Percentiles rank a stretch among this genome's conserved stretches.
phyloP scores from a whole-genome alignment of 192 early-diverging fungal genomes.

The Gamsiella multidivaricata region DNA sequence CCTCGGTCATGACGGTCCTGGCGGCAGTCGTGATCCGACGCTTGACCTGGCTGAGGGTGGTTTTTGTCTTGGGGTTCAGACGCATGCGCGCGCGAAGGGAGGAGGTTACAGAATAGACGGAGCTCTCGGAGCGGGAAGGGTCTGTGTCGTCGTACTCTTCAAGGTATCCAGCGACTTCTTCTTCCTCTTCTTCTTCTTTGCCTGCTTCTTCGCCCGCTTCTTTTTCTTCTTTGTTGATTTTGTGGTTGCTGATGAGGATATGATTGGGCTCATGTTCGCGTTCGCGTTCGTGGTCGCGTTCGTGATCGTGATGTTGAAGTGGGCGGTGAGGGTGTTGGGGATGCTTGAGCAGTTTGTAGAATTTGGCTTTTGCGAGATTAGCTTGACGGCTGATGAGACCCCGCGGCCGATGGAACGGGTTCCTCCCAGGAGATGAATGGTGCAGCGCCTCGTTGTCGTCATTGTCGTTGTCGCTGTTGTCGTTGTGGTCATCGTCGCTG shows the following conservation, averaged over 20 bases:
- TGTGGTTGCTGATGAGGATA: too few relatives aligned
- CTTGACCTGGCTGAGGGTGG: slow-evolving; percentile 36
- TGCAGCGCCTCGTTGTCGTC: neutral
- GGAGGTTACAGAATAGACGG: slow-evolving; percentile 18
- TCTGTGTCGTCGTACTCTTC: neutral
- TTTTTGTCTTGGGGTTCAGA: slow-evolving; percentile 27
- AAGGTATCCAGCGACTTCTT: neutral
- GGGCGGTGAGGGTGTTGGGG: neutral
- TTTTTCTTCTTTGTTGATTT: too few relatives aligned
- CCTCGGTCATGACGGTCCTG: slow-evolving; percentile 11
- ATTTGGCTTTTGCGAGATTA: slow-evolving; percentile 18
- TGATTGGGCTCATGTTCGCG: too few relatives aligned
- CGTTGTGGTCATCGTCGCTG: neutral
- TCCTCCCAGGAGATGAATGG: neutral
- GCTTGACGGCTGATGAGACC: neutral
- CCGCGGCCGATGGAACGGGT: neutral
- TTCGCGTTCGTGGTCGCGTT: neutral
- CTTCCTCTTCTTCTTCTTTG: neutral
- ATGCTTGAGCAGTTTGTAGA: slow-evolving; percentile 20
- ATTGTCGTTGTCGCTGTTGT: too few relatives aligned
- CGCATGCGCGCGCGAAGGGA: slow-evolving; percentile 14
- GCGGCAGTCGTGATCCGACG: slow-evolving; percentile 17
- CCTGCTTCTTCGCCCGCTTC: too few relatives aligned
- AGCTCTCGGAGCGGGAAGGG: neutral
- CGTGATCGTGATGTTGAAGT: neutral